Percentiles rank a stretch among this genome's conserved stretches.
These are phyloP conservation scores for Kodamaea plutei DNA, from an alignment of 1,139 yeast genomes.

Conservation along the genomic window DNA sequence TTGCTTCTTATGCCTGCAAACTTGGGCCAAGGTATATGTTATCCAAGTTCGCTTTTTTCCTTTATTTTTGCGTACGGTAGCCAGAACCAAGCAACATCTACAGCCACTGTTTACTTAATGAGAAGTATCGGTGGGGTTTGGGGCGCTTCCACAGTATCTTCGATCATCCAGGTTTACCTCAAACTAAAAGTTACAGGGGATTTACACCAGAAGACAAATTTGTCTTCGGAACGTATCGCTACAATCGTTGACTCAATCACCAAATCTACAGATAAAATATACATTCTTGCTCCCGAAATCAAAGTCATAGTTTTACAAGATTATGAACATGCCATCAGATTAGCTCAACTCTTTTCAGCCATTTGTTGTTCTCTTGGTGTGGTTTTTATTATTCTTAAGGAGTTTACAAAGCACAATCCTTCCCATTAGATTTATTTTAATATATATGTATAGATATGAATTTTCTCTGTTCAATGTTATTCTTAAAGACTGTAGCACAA, in stretches of 20 bases:
- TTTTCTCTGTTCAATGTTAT: too few species aligned
- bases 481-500: too few species aligned
- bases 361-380: conserved; percentile 19
- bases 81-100: conserved; percentile 31
- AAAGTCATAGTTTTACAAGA: conserved; percentile 15
- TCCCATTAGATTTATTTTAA: too few species aligned
- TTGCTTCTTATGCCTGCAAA: conserved; percentile 32
- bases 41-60: conserved; percentile 35
- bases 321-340: conserved; percentile 18
- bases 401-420: conserved; percentile 8
- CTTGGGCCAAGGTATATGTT: conserved; percentile 38
- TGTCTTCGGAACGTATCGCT: conserved; percentile 10
- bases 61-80: conserved; percentile 32
- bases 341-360: conserved; percentile 20
- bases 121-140: conserved; percentile 39
- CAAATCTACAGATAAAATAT: conserved; percentile 19
- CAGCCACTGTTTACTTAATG: conserved; percentile 35
- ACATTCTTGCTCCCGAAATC: conserved; percentile 12
- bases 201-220: conserved; percentile 11
- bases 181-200: conserved; percentile 13
- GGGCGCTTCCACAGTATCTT: conserved; percentile 36
- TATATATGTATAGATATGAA: too few species aligned
- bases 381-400: conserved; percentile 13
- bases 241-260: conserved; percentile 14
- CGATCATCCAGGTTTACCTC: conserved; percentile 22